Evolutionary conservation across 2,329 filamentous ascomycete genomes (phyloP).

Genomic region (Botryotinia calthae): DNA sequence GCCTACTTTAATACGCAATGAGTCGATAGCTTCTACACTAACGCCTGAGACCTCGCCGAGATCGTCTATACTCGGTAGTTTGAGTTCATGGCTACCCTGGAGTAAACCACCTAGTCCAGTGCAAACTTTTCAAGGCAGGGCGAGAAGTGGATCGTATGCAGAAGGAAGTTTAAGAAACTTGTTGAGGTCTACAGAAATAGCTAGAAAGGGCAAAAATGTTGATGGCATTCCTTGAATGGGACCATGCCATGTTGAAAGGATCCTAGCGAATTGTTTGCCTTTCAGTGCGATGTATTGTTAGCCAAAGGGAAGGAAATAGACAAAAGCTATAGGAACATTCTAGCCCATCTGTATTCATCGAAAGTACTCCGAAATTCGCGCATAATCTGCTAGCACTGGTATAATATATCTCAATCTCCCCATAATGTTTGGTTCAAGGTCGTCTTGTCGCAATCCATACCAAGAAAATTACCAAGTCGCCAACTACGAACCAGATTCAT

Average conservation of each 20-base stretch:
- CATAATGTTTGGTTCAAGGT: background rate
- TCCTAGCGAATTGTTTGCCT: background rate
- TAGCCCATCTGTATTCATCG: background rate
- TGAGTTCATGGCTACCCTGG: constrained; percentile 38
- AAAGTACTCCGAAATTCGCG: background rate
- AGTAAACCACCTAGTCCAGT: constrained; percentile 23
- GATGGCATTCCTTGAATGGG: constrained; percentile 24
- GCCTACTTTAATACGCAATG: constrained; percentile 31
- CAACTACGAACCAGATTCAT: background rate
- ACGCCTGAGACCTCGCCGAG: constrained; percentile 24
- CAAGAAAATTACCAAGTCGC: background rate
- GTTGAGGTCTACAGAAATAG: constrained; percentile 43
- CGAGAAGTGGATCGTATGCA: constrained; percentile 46
- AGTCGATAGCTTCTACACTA: constrained; percentile 33
- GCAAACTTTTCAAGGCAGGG: constrained; percentile 28
- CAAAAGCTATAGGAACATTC: background rate
- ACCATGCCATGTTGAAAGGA: background rate
- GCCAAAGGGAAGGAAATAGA: background rate
- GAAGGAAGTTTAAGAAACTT: constrained; percentile 56
- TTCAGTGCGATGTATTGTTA: background rate
- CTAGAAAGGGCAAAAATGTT: constrained; percentile 37
- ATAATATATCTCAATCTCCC: background rate
- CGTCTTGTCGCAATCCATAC: background rate
- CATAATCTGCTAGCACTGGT: background rate
- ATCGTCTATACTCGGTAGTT: constrained; percentile 32